A percentile compares a stretch with the other conserved stretches of the same genome.
phyloP scores from a whole-genome alignment of 495 filamentous ascomycete genomes.

The Penicillium nucicola region DNA sequence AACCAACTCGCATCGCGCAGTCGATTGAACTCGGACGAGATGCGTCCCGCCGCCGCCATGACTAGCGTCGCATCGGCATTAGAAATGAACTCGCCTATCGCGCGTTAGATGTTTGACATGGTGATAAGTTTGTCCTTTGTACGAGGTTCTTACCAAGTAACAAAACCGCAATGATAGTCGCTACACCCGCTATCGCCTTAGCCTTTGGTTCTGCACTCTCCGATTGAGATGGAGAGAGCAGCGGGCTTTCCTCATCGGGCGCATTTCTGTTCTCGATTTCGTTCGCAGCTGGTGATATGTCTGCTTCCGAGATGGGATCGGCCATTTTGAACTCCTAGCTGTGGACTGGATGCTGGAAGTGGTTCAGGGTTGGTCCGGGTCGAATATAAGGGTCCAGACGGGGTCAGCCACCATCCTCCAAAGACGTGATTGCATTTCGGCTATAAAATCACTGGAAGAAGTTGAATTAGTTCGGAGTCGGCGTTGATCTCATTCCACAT shows the following conservation, averaged over 20 bases:
- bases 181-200: constrained; percentile 19
- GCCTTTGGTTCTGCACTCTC: background rate
- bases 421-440: background rate
- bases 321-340: background rate
- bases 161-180: constrained; percentile 34
- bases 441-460: background rate
- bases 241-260: constrained; percentile 25
- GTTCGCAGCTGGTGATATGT: background rate
- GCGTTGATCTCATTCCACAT: background rate
- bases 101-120: background rate
- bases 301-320: background rate
- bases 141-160: constrained; percentile 27
- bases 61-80: constrained; percentile 62
- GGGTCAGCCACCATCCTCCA: background rate
- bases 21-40: constrained; percentile 65
- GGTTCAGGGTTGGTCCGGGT: background rate
- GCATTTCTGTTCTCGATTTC: background rate
- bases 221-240: constrained; percentile 2
- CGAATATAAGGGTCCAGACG: background rate
- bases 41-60: constrained; percentile 57
- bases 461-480: too few relatives aligned
- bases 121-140: background rate
- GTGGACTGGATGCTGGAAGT: too few relatives aligned
- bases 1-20: constrained; percentile 62
- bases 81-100: constrained; percentile 61